Evolutionary conservation across 495 filamentous ascomycete species (phyloP).

Genomic region (Immersiella caudata): DNA sequence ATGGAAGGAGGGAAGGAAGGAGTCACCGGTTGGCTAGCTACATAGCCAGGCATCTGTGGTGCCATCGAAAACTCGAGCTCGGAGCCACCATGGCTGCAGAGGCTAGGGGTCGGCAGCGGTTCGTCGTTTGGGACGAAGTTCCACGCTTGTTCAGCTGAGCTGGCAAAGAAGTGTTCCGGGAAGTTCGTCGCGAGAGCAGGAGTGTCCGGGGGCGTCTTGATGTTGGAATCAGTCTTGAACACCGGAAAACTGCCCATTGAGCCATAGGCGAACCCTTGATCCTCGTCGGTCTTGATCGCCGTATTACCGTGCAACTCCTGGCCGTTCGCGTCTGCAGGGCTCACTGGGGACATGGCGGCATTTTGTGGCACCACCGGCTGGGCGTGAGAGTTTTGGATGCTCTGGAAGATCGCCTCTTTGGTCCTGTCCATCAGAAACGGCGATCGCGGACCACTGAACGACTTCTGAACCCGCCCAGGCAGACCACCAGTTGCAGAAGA

Average conservation of each 20-base stretch:
- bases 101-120: conserved; percentile 48
- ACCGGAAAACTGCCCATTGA: conserved; percentile 28
- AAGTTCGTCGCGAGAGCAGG: conserved; percentile 43
- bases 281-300: conserved; percentile 43
- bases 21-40: conserved; percentile 47
- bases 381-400: conserved; percentile 41
- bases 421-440: conserved; percentile 48
- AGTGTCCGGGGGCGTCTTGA: conserved; percentile 53
- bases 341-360: conserved; percentile 40
- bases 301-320: conserved; percentile 38
- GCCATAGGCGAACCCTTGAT: conserved; percentile 37
- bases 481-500: conserved; percentile 45
- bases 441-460: conserved; percentile 44
- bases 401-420: conserved; percentile 44
- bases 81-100: conserved; percentile 47
- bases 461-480: conserved; percentile 47
- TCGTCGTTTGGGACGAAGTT: conserved; percentile 44
- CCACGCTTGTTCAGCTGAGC: conserved; percentile 34
- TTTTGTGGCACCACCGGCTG: conserved; percentile 40
- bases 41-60: conserved; percentile 44
- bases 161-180: conserved; percentile 38
- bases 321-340: conserved; percentile 29
- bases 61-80: conserved; percentile 44
- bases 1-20: conserved; percentile 46
- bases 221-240: conserved; percentile 39